Evolutionary conservation across 1,284 basidiomycete species (phyloP).

Genomic region (Microbotryum violaceum): DNA sequence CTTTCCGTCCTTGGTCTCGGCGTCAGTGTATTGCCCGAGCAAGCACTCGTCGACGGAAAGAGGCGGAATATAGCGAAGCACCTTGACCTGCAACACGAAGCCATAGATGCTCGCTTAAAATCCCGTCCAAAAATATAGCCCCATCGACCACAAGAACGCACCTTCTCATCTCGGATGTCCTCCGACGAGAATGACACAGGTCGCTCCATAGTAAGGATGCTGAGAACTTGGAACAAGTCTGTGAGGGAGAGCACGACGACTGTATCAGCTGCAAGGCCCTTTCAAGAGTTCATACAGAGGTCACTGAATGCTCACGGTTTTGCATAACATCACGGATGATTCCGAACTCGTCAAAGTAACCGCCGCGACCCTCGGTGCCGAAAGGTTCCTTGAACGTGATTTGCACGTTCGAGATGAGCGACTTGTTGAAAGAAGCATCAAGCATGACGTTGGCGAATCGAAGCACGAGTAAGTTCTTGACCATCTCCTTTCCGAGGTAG

Average conservation of each 20-base stretch:
- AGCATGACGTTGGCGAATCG: constrained; percentile 88
- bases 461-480: constrained; percentile 89
- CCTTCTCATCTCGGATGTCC: constrained; percentile 96
- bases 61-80: constrained; percentile 77
- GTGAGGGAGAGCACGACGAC: neutral
- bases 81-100: constrained; percentile 64
- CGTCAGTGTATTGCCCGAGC: constrained; percentile 79
- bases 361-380: constrained; percentile 91
- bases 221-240: constrained; percentile 90
- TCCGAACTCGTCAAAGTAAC: constrained; percentile 97
- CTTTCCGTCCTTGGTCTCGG: constrained; percentile 52
- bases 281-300: neutral
- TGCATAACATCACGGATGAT: constrained; percentile 93
- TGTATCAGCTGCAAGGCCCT: neutral
- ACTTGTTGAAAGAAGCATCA: constrained; percentile 82
- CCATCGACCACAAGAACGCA: constrained; percentile 37
- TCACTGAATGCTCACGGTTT: constrained; percentile 62
- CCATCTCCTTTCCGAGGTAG: constrained; percentile 98
- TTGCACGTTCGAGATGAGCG: constrained; percentile 87
- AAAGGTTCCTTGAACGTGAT: constrained; percentile 98
- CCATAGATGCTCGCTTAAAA: constrained; percentile 17
- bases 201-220: constrained; percentile 88
- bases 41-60: constrained; percentile 69
- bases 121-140: constrained; percentile 9
- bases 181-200: constrained; percentile 94